Evolutionary conservation across 306 rosid genomes (phyloP).

Genomic region (Trifolium pratense): DNA sequence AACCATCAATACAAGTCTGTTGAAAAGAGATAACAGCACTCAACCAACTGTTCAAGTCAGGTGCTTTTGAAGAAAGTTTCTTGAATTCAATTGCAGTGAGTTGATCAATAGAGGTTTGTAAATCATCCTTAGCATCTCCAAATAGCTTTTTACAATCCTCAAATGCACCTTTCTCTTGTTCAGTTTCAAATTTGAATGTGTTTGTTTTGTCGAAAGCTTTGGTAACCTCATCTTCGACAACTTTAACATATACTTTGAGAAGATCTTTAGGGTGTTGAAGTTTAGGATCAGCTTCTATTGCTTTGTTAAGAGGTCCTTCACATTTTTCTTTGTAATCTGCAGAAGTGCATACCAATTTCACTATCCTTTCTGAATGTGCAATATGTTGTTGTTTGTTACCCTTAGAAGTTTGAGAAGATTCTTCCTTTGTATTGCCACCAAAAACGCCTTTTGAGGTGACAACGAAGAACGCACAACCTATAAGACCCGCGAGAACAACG

Average conservation of each 20-base stretch:
- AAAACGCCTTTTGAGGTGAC: background rate
- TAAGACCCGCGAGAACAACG: conserved; percentile 42
- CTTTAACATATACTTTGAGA: conserved; percentile 51
- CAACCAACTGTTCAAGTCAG: conserved; percentile 76
- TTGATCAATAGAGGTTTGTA: conserved; percentile 42
- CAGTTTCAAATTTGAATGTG: conserved; percentile 38
- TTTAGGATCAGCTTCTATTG: conserved; percentile 4
- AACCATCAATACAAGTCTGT: conserved; percentile 78
- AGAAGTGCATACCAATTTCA: conserved; percentile 53
- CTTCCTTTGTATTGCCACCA: background rate
- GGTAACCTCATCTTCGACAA: conserved; percentile 48
- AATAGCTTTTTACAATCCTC: conserved; percentile 73
- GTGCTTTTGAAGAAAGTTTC: conserved; percentile 30
- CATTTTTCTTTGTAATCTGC: conserved; percentile 66
- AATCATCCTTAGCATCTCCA: conserved; percentile 58
- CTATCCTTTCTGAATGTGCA: conserved; percentile 29
- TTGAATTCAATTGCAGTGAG: conserved; percentile 1
- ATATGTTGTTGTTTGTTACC: background rate
- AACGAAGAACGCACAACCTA: conserved; percentile 50
- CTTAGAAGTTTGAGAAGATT: background rate
- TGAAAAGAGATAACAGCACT: conserved; percentile 86
- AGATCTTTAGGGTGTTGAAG: conserved; percentile 59
- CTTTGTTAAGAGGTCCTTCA: conserved; percentile 49
- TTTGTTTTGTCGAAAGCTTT: conserved; percentile 50
- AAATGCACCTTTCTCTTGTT: conserved; percentile 59